Evolutionary conservation across 495 filamentous ascomycete species (phyloP).

Genomic region (Cudoniella acicularis): DNA sequence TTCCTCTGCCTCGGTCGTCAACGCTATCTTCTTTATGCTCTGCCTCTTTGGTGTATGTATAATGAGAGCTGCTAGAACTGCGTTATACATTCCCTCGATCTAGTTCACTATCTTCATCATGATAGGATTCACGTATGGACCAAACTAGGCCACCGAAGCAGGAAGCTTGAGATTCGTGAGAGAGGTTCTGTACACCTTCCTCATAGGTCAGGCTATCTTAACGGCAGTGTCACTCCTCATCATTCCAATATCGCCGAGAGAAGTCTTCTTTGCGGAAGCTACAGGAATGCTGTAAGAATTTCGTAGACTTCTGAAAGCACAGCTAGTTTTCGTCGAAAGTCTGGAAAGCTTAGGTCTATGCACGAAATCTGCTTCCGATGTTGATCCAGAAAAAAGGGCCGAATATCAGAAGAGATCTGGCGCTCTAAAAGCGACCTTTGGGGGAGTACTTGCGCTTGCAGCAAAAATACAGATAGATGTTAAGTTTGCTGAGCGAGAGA

Average conservation of each 20-base stretch:
- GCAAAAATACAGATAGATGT: no score
- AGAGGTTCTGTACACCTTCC: constrained; percentile 54
- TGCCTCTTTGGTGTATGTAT: constrained; percentile 68
- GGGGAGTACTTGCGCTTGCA: no score
- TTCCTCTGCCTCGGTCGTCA: constrained; percentile 69
- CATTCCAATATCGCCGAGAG: constrained; percentile 61
- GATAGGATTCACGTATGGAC: constrained; percentile 53
- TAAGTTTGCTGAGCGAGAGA: no score
- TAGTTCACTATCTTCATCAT: constrained; percentile 69
- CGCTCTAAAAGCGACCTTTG: no score
- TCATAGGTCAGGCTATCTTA: constrained; percentile 63
- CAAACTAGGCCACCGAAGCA: constrained; percentile 51
- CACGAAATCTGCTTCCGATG: no score
- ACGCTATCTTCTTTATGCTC: constrained; percentile 71
- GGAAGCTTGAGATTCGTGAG: constrained; percentile 48
- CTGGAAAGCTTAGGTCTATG: no score
- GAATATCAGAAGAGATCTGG: no score
- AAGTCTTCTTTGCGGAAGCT: constrained; percentile 48
- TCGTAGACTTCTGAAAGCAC: constrained; percentile 52
- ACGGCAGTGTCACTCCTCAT: constrained; percentile 62
- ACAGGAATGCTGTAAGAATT: constrained; percentile 47
- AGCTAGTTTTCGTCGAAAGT: no score
- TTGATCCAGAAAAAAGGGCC: no score
- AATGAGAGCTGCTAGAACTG: constrained; percentile 64
- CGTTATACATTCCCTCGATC: constrained; percentile 68